Evolutionary conservation across 2,329 filamentous ascomycete genomes (phyloP), one percentile per base, ranked within the genome.

Genomic region (Scedosporium apiospermum): DNA sequence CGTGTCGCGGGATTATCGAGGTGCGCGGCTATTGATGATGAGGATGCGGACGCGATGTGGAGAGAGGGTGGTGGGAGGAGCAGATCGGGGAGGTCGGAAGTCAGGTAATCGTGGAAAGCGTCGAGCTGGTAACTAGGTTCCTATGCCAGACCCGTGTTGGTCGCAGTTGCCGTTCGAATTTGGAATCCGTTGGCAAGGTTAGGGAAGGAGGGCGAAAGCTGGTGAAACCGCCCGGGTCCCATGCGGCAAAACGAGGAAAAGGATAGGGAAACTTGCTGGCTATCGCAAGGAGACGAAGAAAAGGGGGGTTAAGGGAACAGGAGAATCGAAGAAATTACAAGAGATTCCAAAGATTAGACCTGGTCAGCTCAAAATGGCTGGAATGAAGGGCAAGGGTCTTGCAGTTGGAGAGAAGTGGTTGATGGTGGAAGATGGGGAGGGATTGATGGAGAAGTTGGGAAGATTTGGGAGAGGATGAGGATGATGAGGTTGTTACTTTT

Each of bases 181-280:
- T 12, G n/a, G 12, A 26, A 26, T 41, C 7, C 23, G 58, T 30
- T 60, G 38, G 21, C 38, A 46, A 30, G 41, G 58, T 30, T 49
- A 21, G 21, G 23, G 23, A 30, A 23, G 34, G 49, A 34, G 51
- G 23, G 18, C 34, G 41, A 41, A 53, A 53, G 51, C 53, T 27
- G 58, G 30, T 49, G 60, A 62, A 62, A 62, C 60, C 60, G 60
- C 60, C 60, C 26, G 60, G 60, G 60, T 58, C 53, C 60, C 60
- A 62, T 46, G 51, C 51, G 51, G 53, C 51, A 42, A 62, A 62
- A 62, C 51, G 30, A 55, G 51, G 51, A 55, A 41, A 38, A 26
- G 44, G 30, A 53, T 38, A 38, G 9, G 49, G 41, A n/a, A 59
- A 30, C 60, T 42, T 30, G 60, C 38, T 57, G 51, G 60, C 21